Base-by-base conservation (phyloP, 129 eudicot species). In the Smallanthus sonchifolius region DNA sequence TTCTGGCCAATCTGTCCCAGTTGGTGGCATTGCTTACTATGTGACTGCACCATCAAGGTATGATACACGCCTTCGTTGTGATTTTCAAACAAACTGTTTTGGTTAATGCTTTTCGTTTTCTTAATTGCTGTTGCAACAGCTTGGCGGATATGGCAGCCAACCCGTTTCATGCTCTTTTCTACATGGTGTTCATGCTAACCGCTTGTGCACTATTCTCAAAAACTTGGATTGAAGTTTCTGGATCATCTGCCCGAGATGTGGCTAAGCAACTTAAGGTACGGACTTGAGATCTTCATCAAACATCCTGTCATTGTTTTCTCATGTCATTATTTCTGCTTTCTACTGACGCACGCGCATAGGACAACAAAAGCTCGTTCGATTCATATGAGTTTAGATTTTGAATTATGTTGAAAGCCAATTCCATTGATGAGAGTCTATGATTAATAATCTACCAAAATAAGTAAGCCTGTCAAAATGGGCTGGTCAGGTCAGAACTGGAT, bases 21-120 rank as follows among this genome's bases (percentile, higher is more conserved):
- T 89, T 49, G 89, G 92, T 47, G 96, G 96, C 81, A 75, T 89
- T 80, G 96, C 89, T 24, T 89, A 89, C 56, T 86, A 84, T 67
- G 80, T 89, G 7, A 89, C 96, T 48, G 92, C 92, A 57, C 96
- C 96, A 62, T 77, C 96, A 57, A 89, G 96, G 89, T 89, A 65
- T 36, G 43, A 43, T 1, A 24, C 45, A 2, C 61, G 2, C 67
- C 34, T 24, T 49, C 30, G 36, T 48, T 17, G 9, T 38, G 17
- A 35, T 36, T 35, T 47, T 48, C 62, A 48, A 19, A 36, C 20
- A 16, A 37, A 52, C 19, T 36, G 39, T 17, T 56, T 32, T 48
- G 10, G 49, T 48, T 49, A 19, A 62, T 59, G 39, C 19, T 36
- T 17, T 70, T 8, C 4, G 48, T 20, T 65, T 40, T 10, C n/a